Evolutionary conservation across 345 rosid genomes (phyloP).

Genomic region (Pistacia vera): DNA sequence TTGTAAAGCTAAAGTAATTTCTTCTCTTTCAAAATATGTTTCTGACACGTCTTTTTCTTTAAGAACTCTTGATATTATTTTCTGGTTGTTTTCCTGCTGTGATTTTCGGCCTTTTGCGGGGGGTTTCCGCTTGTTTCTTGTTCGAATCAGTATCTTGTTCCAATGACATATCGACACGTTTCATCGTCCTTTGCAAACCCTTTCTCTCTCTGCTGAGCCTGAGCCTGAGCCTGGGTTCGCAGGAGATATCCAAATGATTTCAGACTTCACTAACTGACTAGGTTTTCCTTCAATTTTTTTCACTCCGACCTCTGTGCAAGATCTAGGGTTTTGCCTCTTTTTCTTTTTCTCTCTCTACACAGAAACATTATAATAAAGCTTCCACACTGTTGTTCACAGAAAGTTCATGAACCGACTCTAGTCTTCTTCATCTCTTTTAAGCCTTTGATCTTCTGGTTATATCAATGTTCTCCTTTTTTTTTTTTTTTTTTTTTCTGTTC

Average conservation of each 20-base stretch:
- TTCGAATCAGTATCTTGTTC: neutral
- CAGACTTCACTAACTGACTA: slow-evolving; percentile 23
- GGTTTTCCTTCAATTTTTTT: slow-evolving; percentile 32
- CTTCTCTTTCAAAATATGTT: neutral
- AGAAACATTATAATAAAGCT: slow-evolving; percentile 5
- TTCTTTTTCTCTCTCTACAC: neutral
- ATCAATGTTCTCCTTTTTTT: neutral
- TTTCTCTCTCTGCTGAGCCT: neutral
- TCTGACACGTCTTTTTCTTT: neutral
- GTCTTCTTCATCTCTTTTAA: slow-evolving; percentile 27
- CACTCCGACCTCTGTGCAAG: slow-evolving; percentile 40
- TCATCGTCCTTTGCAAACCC: slow-evolving; percentile 16
- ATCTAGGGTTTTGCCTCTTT: slow-evolving; percentile 44
- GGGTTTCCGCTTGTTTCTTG: neutral
- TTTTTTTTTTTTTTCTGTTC: neutral
- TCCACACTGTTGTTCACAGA: neutral
- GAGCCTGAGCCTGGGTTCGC: neutral
- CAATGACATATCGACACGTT: slow-evolving; percentile 32
- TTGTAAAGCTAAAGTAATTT: neutral
- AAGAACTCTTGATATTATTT: neutral
- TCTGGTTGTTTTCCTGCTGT: neutral
- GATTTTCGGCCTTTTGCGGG: slow-evolving; percentile 17
- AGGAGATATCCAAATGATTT: slow-evolving; percentile 11
- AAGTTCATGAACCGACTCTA: slow-evolving; percentile 6
- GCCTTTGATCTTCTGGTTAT: slow-evolving; percentile 41